Evolutionary conservation across 208 protist genomes (phyloP).

Genomic region (Herpetomonas muscarum): DNA sequence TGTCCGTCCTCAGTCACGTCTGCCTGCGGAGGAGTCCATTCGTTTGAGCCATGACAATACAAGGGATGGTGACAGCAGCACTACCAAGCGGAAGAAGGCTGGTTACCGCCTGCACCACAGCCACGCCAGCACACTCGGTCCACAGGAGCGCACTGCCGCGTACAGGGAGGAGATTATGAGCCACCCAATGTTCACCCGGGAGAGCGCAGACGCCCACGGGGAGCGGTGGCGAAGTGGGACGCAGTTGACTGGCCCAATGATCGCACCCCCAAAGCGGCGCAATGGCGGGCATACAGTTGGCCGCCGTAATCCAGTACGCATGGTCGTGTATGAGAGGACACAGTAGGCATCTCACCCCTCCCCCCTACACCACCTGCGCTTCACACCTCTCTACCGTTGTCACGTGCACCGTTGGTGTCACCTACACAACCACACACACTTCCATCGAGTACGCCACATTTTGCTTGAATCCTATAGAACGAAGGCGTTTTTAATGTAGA

Average conservation of each 20-base stretch:
- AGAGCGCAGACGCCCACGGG: slow-evolving; percentile 21
- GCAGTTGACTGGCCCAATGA: slow-evolving; percentile 41
- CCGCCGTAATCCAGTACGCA: slow-evolving; percentile 26
- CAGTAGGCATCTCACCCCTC: not conserved
- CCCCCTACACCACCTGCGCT: no score
- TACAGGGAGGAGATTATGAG: slow-evolving; percentile 36
- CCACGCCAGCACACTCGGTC: slow-evolving; percentile 26
- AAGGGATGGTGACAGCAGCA: no score
- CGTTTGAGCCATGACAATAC: no score
- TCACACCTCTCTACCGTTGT: not conserved
- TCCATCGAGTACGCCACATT: no score
- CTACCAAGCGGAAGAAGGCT: not conserved
- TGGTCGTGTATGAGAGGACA: slow-evolving; percentile 1
- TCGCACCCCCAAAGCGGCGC: slow-evolving; percentile 4
- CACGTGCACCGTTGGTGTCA: no score
- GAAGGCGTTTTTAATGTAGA: no score
- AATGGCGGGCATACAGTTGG: not conserved
- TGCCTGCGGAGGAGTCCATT: no score
- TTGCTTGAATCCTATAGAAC: not conserved
- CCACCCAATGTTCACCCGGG: slow-evolving; percentile 56
- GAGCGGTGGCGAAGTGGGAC: slow-evolving; percentile 45
- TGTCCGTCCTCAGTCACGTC: not conserved
- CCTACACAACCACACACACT: no score
- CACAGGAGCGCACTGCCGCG: slow-evolving; percentile 29
- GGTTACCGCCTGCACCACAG: slow-evolving; percentile 7